Base-by-base conservation (phyloP, 805 yeast genomes). In the Candida endomychidarum region DNA sequence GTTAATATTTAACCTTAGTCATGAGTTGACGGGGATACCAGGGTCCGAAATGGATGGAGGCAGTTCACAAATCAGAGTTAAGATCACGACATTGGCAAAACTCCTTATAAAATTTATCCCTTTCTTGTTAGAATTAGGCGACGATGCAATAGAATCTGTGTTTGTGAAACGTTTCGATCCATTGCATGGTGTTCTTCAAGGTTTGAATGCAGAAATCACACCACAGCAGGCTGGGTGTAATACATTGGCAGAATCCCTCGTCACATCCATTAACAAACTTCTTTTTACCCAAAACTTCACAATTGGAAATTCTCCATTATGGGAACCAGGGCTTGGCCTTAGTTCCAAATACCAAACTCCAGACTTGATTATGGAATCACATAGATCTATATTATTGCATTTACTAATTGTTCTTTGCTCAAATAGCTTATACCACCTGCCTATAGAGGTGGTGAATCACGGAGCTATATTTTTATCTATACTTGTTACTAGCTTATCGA, bases 281-380 rank as follows among this genome's bases (percentile, higher is more conserved):
- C 56, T 83, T 30, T 82, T 81, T 54, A 67, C 70, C 26, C 66
- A 71, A 8, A 78, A 77, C 1, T 83, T 83, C 52, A 79, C 90
- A 14, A 30, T 33, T 8, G 14, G 17, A 8, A 21, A 25, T 14
- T 9, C 27, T 16, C 14, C 29, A 5, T 67, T 83, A 1, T 89
- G 96, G 96, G 95, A 86, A 50, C 78, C 84, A 3, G 96, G 96
- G 5, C 72, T 89, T 22, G 90, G 87, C 2, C 56, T 65, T 3
- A 61, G 74, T 1, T 42, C 57, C 4, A 57, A 50, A 37, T 58
- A 52, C 40, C 37, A 15, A 5, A 36, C 53, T 2, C 60, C 67
- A 0, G 59, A 63, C 31, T 38, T 56, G 6, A 40, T 57, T 3
- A 53, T 78, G 28, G 90, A 85, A 49, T 56, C 78, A 18, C 80